Evolutionary conservation across 768 basidiomycete genomes (phyloP), one percentile per base, ranked within the genome.

Genomic region (Lactarius quietus): DNA sequence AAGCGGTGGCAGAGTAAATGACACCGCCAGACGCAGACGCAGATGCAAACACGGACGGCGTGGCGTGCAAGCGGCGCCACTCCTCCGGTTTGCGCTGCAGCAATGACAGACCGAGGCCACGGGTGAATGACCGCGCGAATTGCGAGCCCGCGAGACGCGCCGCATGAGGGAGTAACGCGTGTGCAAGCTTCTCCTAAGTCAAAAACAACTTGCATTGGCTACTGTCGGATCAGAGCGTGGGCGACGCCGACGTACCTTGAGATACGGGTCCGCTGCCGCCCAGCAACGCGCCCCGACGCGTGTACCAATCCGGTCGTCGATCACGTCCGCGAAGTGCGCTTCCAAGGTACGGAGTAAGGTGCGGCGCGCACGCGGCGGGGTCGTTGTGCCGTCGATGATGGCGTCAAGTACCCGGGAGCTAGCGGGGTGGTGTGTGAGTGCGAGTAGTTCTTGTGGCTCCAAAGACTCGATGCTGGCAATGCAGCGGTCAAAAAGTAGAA

Each of bases 261-360:
- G 82, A 76, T 91, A 98, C 1, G 92, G 88, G 76, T 99, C 97
- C n/a, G 91, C 88, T 67, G 84, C 86, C 1, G 82, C 85, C 93
- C 94, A 98, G 69, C 90, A 92, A n/a, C 89, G 86, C 71, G 95
- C 96, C 6, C 85, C 92, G 0, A 98, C 87, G 55, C 93, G 83
- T 71, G 92, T 93, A 53, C 97, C 97, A 68, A 97, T 86, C 53
- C 90, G 86, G 73, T 98, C 93, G 73, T 95, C 90, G 6, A 90
- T 91, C 38, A 99, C 85, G 35, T 78, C 73, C 72, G 89, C 87
- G 76, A 88, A 97, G 65, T 88, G 83, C 7, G 88, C 92, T 43
- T 94, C 83, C 72, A 96, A 86, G 6, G 83, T 80, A 73, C 87
- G 78, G 53, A 97, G 83, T 57, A 96, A 82, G 68, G 82, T 79